Evolutionary conservation across 208 protist species (phyloP).

Genomic region (Acanthamoeba triangularis): DNA sequence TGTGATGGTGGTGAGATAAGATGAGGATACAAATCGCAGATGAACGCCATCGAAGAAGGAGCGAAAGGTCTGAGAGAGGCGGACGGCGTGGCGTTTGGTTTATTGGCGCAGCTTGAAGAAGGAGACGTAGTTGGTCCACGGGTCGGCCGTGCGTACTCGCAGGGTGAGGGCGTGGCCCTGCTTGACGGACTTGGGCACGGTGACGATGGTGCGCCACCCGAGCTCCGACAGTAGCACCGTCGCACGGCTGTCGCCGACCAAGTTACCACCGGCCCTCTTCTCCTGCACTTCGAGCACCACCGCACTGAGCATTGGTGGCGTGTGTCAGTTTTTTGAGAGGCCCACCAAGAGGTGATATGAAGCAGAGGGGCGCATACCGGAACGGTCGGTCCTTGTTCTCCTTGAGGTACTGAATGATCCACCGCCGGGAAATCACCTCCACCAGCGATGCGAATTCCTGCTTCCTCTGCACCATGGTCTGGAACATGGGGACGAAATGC

Average conservation of each 20-base stretch:
- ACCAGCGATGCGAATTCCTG: slow-evolving; percentile 42
- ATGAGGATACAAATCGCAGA: background rate
- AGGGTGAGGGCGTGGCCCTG: slow-evolving; percentile 52
- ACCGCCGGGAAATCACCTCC: background rate
- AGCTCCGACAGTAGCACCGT: slow-evolving; percentile 49
- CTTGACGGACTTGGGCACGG: slow-evolving; percentile 60
- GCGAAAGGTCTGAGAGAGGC: background rate
- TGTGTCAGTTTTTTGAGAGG: too few relatives aligned
- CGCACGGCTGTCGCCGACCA: slow-evolving; percentile 35
- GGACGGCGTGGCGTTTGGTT: too few relatives aligned
- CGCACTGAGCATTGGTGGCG: background rate
- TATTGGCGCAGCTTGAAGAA: slow-evolving; percentile 43
- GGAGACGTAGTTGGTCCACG: slow-evolving; percentile 58
- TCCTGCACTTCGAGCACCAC: slow-evolving; percentile 63
- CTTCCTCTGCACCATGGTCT: slow-evolving; percentile 5
- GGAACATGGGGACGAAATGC: slow-evolving; percentile 63
- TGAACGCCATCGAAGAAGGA: background rate
- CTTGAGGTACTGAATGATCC: slow-evolving; percentile 46
- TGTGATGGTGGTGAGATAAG: background rate
- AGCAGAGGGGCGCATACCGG: background rate
- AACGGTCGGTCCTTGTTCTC: slow-evolving; percentile 66
- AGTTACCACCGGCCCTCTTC: slow-evolving; percentile 42
- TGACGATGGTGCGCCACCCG: slow-evolving; percentile 47
- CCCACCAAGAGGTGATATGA: too few relatives aligned
- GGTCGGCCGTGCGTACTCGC: slow-evolving; percentile 34